Percentiles rank a stretch among this genome's conserved stretches.
phyloP scores from a whole-genome alignment of 192 early-diverging fungal species.

The Phlyctochytrium planicorne region DNA sequence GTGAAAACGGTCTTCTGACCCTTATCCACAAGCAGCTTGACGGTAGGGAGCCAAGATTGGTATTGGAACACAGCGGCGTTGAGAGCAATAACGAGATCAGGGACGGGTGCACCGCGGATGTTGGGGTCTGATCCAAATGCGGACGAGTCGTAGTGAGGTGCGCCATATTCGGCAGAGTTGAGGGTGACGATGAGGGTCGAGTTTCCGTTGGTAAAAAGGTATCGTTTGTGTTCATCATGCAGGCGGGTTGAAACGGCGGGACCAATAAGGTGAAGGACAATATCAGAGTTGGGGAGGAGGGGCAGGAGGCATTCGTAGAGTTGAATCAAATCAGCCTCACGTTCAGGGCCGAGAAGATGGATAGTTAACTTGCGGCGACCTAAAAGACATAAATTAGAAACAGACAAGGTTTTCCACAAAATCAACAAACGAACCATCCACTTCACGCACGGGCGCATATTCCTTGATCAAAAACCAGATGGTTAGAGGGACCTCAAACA shows the following conservation, averaged over 20 bases:
- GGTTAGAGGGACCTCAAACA: slow-evolving; percentile 53
- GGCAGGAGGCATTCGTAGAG: slow-evolving; percentile 45
- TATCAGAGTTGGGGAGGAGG: slow-evolving; percentile 51
- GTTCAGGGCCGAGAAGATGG: slow-evolving; percentile 44
- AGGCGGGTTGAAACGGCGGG: slow-evolving; percentile 39
- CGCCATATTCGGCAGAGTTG: slow-evolving; percentile 32
- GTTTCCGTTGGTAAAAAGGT: slow-evolving; percentile 28
- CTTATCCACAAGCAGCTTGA: slow-evolving; percentile 41
- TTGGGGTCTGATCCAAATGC: slow-evolving; percentile 30
- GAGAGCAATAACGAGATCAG: slow-evolving; percentile 45
- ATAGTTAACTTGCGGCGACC: slow-evolving; percentile 47
- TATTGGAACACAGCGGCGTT: slow-evolving; percentile 44
- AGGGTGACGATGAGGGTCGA: slow-evolving; percentile 42
- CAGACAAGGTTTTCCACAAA: not conserved
- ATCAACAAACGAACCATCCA: slow-evolving; percentile 14
- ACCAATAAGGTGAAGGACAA: slow-evolving; percentile 52
- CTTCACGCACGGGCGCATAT: slow-evolving; percentile 30
- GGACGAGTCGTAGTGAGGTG: slow-evolving; percentile 27
- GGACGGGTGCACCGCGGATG: slow-evolving; percentile 32
- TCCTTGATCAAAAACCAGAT: slow-evolving; percentile 51
- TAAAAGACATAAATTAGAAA: slow-evolving; percentile 18
- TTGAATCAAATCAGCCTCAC: slow-evolving; percentile 48
- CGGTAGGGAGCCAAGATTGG: slow-evolving; percentile 37
- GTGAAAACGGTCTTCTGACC: slow-evolving; percentile 39
- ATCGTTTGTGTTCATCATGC: slow-evolving; percentile 33